Base-by-base conservation (phyloP, 23 red algal species). In the Porphyridium purpureum region DNA sequence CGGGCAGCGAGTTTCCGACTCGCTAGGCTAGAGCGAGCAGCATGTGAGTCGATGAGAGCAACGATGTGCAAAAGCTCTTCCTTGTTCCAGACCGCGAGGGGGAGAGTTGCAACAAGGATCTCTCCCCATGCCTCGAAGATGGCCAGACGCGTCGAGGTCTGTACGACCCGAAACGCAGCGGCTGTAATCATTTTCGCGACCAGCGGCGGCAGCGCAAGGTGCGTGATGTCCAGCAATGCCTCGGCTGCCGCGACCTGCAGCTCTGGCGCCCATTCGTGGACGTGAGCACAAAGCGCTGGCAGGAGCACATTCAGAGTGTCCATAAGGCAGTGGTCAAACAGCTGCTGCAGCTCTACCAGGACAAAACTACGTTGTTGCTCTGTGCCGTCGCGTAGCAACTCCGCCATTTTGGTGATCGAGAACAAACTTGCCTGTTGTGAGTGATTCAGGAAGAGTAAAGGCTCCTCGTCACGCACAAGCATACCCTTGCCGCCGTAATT, bases 301-400 rank as follows among this genome's bases (percentile, higher is more conserved):
- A 83, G 42, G 7, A 83, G 35, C 0, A 55, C 64, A 7, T 57
- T 15, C 24, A 72, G 49, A 19, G 62, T 67, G 49, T 72, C 69
- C 4, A 61, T 55, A 6, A 67, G 44, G 64, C 56, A 72, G 57
- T 69, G 60, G 21, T 30, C 40, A 27, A 83, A 49, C 24, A 72
- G 47, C 29, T 83, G 77, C 35, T 72, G 66, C 35, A 72, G 52
- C 44, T 83, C 77, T 50, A 64, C 66, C 21, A 83, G 77, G 5
- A 72, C 36, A 35, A 83, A 30, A 32, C 46, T 52, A 4, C 50
- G 27, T 21, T 68, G 46, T 14, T 33, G 24, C 29, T 80, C 74
- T n/a, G 61, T 20, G 31, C 50, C 74, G 5, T 14, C 57, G 15
- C 42, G 22, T 14, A 62, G 34, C 33, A 62, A 14, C 34, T 46